These are phyloP conservation scores for Dendrothele bispora DNA, from an alignment of 768 basidiomycete species.

Conservation along the genomic window DNA sequence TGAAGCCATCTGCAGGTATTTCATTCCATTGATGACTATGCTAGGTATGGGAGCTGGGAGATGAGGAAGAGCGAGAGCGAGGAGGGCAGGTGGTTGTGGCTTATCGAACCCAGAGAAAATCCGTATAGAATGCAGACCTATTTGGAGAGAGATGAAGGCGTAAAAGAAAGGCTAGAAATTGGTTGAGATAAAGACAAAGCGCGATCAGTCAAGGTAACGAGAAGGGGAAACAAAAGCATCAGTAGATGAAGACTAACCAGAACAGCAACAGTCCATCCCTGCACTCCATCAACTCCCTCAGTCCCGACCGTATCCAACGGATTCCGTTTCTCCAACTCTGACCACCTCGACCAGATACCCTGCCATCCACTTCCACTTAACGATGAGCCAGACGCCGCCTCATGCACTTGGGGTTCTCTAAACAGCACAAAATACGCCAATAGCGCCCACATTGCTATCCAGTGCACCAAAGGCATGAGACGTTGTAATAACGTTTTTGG, in stretches of 20 bases:
- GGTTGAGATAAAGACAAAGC: background rate
- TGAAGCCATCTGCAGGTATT: slow-evolving; percentile 68
- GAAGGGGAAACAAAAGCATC: slow-evolving; percentile 1
- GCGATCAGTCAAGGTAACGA: slow-evolving; percentile 9
- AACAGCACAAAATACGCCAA: slow-evolving; percentile 68
- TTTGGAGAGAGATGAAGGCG: slow-evolving; percentile 73
- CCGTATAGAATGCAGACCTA: slow-evolving; percentile 69
- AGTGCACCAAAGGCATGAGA: slow-evolving; percentile 64
- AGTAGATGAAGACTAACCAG: slow-evolving; percentile 44
- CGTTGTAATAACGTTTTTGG: slow-evolving; percentile 53
- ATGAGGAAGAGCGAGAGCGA: slow-evolving; percentile 61
- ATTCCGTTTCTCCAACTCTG: slow-evolving; percentile 44
- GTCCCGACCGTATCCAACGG: slow-evolving; percentile 29
- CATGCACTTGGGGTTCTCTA: slow-evolving; percentile 57
- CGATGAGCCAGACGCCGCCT: slow-evolving; percentile 29
- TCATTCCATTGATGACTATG: slow-evolving; percentile 59
- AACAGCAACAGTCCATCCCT: slow-evolving; percentile 49
- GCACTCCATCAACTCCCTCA: slow-evolving; percentile 7
- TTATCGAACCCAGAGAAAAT: slow-evolving; percentile 72
- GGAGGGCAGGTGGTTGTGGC: slow-evolving; percentile 53
- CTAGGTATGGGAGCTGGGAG: slow-evolving; percentile 66
- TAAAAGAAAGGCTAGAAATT: slow-evolving; percentile 74
- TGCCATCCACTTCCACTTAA: slow-evolving; percentile 21
- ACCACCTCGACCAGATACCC: slow-evolving; percentile 62
- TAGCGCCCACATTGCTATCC: slow-evolving; percentile 62